Evolutionary conservation across 2,329 filamentous ascomycete genomes (phyloP), one percentile per base, ranked within the genome.

Genomic region (Chrysosporium keratinophilum): DNA sequence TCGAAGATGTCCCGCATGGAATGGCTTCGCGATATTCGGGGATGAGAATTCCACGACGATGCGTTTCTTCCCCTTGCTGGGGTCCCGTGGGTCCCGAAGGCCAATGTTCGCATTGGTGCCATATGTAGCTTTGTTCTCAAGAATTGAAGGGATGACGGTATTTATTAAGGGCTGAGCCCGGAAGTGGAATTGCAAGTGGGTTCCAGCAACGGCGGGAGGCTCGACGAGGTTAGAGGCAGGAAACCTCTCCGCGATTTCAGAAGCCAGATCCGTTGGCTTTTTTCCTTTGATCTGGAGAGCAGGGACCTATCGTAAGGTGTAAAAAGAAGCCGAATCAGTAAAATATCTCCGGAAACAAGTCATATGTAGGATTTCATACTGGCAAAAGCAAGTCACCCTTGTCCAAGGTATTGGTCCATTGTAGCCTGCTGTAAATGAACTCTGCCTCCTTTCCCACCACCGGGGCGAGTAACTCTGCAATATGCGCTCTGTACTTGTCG

Each of bases 11-110:
- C 80, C 81, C 7, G 79, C 80, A 62, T 83, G 79, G 69, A 84
- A 84, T 31, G 80, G 79, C 65, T 83, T 84, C 34, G 81, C 81
- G 50, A 84, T 83, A 64, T 84, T 84, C 45, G 81, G 81, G 39
- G 79, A 82, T 2, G 79, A 82, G 69, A 84, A 84, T 64, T 84
- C 81, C 55, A 84, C 74, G 50, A 84, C 77, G 57, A 83, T 64
- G 66, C 76, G 78, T 71, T 82, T 81, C 60, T 70, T 71, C 50
- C 77, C 78, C 60, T 78, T 76, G 45, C 74, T 74, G 12, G 77
- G 74, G 59, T 83, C 74, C 17, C 70, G 67, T 10, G 78, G 75
- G 61, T 87, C 79, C 55, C 75, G 76, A 20, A 83, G 73, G 15
- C 83, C 83, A 37, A 77, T 65, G 41, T 74, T 74, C 15, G 74